Evolutionary conservation across 371 early-diverging fungal species (phyloP).

Genomic region (Aphelidium insulamus): DNA sequence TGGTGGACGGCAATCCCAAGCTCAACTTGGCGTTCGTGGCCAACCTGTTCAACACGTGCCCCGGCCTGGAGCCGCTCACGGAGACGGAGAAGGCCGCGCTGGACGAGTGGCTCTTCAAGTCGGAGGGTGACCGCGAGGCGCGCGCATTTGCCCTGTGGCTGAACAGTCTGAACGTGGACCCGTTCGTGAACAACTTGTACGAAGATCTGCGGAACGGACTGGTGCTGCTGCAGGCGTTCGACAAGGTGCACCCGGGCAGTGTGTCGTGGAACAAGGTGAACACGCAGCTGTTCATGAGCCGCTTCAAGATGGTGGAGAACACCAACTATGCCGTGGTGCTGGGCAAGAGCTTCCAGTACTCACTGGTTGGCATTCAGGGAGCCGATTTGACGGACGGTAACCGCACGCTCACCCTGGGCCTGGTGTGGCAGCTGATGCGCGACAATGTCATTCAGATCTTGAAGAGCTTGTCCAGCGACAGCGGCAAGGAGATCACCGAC

Average conservation of each 20-base stretch:
- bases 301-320: slow-evolving; percentile 91
- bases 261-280: slow-evolving; percentile 80
- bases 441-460: slow-evolving; percentile 81
- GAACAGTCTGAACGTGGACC: slow-evolving; percentile 81
- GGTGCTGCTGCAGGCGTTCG: slow-evolving; percentile 71
- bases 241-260: slow-evolving; percentile 64
- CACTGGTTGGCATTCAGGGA: slow-evolving; percentile 85
- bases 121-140: slow-evolving; percentile 84
- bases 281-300: slow-evolving; percentile 29
- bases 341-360: slow-evolving; percentile 62
- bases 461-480: slow-evolving; percentile 44
- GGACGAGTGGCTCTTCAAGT: slow-evolving; percentile 55
- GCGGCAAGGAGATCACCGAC: slow-evolving; percentile 62
- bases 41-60: slow-evolving; percentile 79
- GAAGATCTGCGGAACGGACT: slow-evolving; percentile 60
- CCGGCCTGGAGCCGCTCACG: slow-evolving; percentile 67
- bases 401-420: slow-evolving; percentile 55
- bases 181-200: slow-evolving; percentile 76
- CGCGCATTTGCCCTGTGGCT: slow-evolving; percentile 88
- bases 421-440: slow-evolving; percentile 95
- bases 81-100: slow-evolving; percentile 72
- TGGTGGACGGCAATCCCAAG: slow-evolving; percentile 83
- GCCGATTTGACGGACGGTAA: slow-evolving; percentile 78
- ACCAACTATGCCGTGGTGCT: slow-evolving; percentile 72
- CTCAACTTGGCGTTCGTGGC: slow-evolving; percentile 90